phyloP scores from a whole-genome alignment of 257 asterid species.

The Schizonepeta tenuifolia region DNA sequence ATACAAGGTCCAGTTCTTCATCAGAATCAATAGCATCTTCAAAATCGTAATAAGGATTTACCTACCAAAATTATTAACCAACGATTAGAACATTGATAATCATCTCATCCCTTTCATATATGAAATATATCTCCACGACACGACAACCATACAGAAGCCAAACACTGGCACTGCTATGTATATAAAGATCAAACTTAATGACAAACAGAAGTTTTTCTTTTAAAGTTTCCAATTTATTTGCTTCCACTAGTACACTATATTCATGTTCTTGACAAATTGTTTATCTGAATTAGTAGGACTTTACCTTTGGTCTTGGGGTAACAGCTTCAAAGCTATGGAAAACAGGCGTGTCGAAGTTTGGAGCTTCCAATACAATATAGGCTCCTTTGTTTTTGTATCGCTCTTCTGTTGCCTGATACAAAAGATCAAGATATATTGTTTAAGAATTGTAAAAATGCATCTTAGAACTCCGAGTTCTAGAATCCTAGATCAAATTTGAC shows the following conservation, averaged over 20 bases:
- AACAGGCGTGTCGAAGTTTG: conserved; percentile 66
- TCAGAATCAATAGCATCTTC: conserved; percentile 88
- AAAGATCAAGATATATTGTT: conserved; percentile 21
- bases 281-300: conserved; percentile 2
- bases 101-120: neutral
- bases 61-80: conserved; percentile 53
- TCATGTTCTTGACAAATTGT: neutral
- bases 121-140: conserved; percentile 18
- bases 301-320: conserved; percentile 92
- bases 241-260: conserved; percentile 5
- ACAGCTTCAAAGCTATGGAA: conserved; percentile 88
- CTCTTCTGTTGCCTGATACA: conserved; percentile 81
- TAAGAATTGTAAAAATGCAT: neutral
- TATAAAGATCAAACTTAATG: conserved; percentile 8
- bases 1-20: conserved; percentile 85
- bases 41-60: conserved; percentile 76
- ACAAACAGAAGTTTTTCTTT: neutral
- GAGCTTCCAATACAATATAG: conserved; percentile 82
- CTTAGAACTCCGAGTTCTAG: neutral
- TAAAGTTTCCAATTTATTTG: neutral
- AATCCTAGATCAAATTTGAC: neutral
- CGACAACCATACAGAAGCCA: conserved; percentile 2
- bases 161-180: neutral
- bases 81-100: neutral
- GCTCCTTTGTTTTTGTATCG: conserved; percentile 93